Base-by-base conservation (phyloP, 2,329 filamentous ascomycete species). In the Pseudocercospora vitis region DNA sequence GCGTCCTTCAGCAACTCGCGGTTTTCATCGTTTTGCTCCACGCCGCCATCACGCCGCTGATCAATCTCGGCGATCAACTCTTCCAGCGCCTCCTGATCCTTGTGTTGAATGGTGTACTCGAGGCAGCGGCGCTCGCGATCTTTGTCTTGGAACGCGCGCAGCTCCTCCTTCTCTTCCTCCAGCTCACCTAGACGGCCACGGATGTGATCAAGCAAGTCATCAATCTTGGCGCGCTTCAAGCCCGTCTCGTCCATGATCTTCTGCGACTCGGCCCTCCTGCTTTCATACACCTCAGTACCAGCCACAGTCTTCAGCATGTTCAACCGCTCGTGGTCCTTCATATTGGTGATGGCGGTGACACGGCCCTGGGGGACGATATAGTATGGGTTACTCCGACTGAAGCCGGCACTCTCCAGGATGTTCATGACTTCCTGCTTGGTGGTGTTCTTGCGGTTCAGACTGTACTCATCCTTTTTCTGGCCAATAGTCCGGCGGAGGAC, bases 331-430 rank as follows among this genome's bases (percentile, higher is more conserved):
- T 86, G 85, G 71, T 99, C 94, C 73, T 96, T 96, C 94, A 99
- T 99, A 71, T 97, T 99, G 39, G 94, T 99, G 68, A 99, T 79
- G 19, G 90, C 87, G 0, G 94, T 97, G 56, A 99, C 91, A 68
- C 94, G 90, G 50, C 94, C 94, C 71, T 99, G 94, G 0, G 95
- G 94, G 1, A 99, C 95, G 65, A 99, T 99, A 72, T 99, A 99
- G 78, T 97, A 99, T 21, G 94, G 94, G 70, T 99, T 99, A 53
- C 91, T 96, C 62, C 91, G 85, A 57, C 92, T 97, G 73, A 99
- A 97, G 16, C 94, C 94, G 11, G 94, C 94, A 6, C 91, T 95
- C 71, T 99, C 94, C 35, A 99, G 81, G 31, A 99, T 81, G 70
- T 96, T 95, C 79, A 95, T 88, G 55, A 99, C 92, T 70, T 99